A percentile compares a stretch with the other conserved stretches of the same genome.
Conservation (phyloP, 768 basidiomycete species). For the Kwoniella pini region DNA sequence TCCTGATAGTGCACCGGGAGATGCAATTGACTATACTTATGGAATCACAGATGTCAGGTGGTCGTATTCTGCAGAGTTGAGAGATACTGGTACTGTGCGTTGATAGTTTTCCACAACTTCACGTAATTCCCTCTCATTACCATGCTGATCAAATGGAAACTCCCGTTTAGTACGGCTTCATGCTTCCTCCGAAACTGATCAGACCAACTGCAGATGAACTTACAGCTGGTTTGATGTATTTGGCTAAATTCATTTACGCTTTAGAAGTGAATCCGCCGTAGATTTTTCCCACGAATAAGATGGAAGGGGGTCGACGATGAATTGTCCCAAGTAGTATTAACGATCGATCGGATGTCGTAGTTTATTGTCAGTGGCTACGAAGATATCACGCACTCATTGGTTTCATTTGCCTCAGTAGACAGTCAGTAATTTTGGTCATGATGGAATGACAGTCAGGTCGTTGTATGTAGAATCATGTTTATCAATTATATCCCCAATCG, state of each 20-base stretch:
- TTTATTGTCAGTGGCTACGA: too few relatives aligned
- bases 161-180: slow-evolving; percentile 71
- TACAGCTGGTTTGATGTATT: slow-evolving; percentile 64
- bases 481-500: background rate
- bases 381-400: too few relatives aligned
- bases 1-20: slow-evolving; percentile 60
- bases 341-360: too few relatives aligned
- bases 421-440: too few relatives aligned
- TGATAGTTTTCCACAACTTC: background rate
- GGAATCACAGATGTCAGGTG: slow-evolving; percentile 63
- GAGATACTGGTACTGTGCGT: slow-evolving; percentile 71
- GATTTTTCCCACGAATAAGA: too few relatives aligned
- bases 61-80: slow-evolving; percentile 65
- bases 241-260: slow-evolving; percentile 67
- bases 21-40: slow-evolving; percentile 70
- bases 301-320: too few relatives aligned
- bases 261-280: slow-evolving; percentile 48
- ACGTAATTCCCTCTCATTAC: background rate
- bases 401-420: too few relatives aligned
- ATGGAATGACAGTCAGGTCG: too few relatives aligned
- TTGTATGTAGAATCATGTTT: background rate
- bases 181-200: slow-evolving; percentile 71
- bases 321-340: too few relatives aligned
- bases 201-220: slow-evolving; percentile 79
- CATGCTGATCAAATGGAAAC: background rate